Evolutionary conservation across 176 grass and related monocot genomes (phyloP), one percentile per base, ranked within the genome.

Genomic region (Secale cereale): DNA sequence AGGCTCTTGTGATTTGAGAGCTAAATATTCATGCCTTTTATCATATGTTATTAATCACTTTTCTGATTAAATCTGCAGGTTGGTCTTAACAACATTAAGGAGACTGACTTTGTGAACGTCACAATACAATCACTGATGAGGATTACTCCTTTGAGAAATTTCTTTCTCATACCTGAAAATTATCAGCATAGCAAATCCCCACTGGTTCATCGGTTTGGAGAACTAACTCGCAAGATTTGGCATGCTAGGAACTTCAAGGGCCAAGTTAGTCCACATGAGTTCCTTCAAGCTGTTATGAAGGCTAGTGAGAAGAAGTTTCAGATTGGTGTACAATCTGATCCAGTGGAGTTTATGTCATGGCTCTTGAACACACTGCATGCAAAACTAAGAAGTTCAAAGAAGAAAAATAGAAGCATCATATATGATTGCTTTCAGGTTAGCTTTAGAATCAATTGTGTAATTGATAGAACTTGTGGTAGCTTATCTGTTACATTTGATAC

Each of bases 71-170:
- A 78, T 88, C 86, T 88, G 85, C 70, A 98, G 97, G 91, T 98
- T 79, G 97, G 97, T 95, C 97, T 98, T 85, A 98, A 98, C 83
- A 98, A 98, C 84, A 98, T 98, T 50, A 94, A 98, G 86, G 97
- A 98, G 86, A 98, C 97, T 41, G 97, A 98, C 65, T 98, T 98
- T 89, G 82, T 98, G 64, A 98, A 98, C 65, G 97, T 95, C 74
- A 98, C 97, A 78, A 98, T 95, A 87, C 97, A 98, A 64, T 95
- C 97, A 29, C 80, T 98, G 65, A 98, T 98, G 97, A 92, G 97
- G 84, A 85, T 98, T 46, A 95, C 97, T 27, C 96, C 96, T 83
- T 79, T 98, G 83, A 94, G 97, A 82, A 98, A 98, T 85, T 98
- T 98, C 86, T 98, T 98, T 89, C 91, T 98, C 60, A 98, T 98